Evolutionary conservation across 2,329 filamentous ascomycete genomes (phyloP).

Genomic region (Bretziella fagacearum): DNA sequence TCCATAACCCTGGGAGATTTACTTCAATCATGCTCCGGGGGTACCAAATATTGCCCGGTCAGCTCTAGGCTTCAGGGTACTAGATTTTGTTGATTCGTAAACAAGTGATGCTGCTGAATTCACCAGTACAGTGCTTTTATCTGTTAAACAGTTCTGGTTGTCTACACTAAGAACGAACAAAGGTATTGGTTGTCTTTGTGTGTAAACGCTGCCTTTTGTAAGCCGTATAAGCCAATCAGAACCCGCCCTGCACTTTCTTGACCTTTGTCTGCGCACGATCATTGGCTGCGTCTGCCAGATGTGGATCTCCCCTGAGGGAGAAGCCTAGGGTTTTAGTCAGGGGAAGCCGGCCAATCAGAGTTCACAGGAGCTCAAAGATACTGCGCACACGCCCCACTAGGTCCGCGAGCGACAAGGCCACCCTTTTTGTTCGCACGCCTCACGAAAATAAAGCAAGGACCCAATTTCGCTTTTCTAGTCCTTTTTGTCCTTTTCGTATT

Average conservation of each 20-base stretch:
- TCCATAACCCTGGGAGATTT: not conserved
- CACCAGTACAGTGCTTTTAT: no score
- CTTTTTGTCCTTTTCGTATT: conserved; percentile 9
- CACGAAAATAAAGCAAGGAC: not conserved
- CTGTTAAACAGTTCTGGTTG: no score
- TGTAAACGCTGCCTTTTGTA: no score
- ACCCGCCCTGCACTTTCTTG: not conserved
- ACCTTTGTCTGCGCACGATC: not conserved
- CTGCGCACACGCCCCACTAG: not conserved
- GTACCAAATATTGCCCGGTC: not conserved
- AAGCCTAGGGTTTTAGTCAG: conserved; percentile 7
- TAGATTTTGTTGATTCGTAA: no score
- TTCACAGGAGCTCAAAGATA: not conserved
- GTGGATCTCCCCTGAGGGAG: conserved; percentile 5
- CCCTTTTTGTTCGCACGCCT: not conserved
- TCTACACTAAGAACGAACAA: not conserved
- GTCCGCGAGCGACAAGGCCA: not conserved
- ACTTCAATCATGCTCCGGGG: not conserved
- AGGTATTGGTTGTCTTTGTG: not conserved
- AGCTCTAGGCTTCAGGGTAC: no score
- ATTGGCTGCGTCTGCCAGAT: conserved; percentile 3
- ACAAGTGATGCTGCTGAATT: no score
- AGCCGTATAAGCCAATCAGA: conserved; percentile 11
- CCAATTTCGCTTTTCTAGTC: conserved; percentile 15
- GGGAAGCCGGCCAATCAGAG: conserved; percentile 3